Evolutionary conservation across 148 eudicot genomes (phyloP), one percentile per base, ranked within the genome.

Genomic region (Drosera capensis): DNA sequence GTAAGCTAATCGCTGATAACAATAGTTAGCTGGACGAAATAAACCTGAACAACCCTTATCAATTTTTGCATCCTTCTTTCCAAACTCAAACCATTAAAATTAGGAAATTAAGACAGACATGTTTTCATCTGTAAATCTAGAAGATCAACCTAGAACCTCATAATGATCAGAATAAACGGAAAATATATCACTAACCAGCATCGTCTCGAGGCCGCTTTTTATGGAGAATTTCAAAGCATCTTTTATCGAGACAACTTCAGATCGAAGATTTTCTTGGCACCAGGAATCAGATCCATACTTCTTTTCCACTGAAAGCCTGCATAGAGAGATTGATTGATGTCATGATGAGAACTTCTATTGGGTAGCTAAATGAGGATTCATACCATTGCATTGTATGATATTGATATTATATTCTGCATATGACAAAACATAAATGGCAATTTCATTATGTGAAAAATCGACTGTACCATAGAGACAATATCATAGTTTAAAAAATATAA

Each of bases 211-310:
- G 48, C 79, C 71, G 43, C 43, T 54, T 43, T 67, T 52, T 8
- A 84, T 62, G 34, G 68, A 65, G 54, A 76, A 56, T 43, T 84
- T 90, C 47, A 84, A 49, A 47, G 66, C 66, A 69, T 84, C 93
- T 59, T 90, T 90, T 45, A 68, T 65, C 20, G 84, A 67, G 59
- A 80, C 58, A 45, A 51, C 25, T 50, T 59, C 67, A 51, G 77
- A 60, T 34, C 48, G 48, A 40, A 71, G 71, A 55, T 52, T 70
- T 31, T 78, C 95, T 40, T 38, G 67, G 57, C 63, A 84, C 97
- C 95, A 73, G 62, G 46, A 39, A 62, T 84, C 79, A 20, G 78
- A 69, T 40, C 62, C 50, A 41, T 75, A 78, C 72, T 78, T 80
- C 63, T 64, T 55, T 66, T 75, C 78, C 70, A 86, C 50, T 63